These are phyloP conservation scores for Plenodomus biglobosus DNA, from an alignment of 2,329 filamentous ascomycete species.

Conservation along the genomic window DNA sequence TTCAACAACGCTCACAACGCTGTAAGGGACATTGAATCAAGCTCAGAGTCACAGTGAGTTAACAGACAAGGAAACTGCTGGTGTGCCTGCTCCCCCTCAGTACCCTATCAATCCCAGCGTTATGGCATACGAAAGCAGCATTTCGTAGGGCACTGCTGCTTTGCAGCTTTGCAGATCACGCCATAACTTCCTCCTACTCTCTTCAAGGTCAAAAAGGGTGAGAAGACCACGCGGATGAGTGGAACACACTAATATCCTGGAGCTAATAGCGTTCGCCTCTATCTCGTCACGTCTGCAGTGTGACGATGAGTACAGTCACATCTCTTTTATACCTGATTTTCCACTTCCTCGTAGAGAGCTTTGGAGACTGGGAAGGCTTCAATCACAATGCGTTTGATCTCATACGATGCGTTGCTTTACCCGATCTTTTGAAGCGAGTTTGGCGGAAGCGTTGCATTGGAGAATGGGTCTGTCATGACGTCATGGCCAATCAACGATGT, in stretches of 20 bases:
- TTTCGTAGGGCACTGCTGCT: no score
- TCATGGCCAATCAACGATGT: no score
- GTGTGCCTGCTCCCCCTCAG: conserved; percentile 39
- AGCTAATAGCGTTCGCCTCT: conserved; percentile 44
- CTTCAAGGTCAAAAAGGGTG: conserved; percentile 18
- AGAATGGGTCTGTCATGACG: no score
- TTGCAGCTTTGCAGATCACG: conserved; percentile 33
- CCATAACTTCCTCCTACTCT: conserved; percentile 30
- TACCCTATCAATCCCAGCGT: conserved; percentile 41
- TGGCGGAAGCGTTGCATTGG: no score
- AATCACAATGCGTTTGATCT: no score
- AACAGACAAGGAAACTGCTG: conserved; percentile 39
- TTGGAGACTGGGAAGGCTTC: conserved; percentile 49
- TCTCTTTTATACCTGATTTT: conserved; percentile 44
- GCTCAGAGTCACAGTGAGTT: conserved; percentile 35
- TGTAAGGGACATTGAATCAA: conserved; percentile 35
- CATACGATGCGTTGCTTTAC: no score
- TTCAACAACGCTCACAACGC: conserved; percentile 1
- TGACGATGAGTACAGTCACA: no score
- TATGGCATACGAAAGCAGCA: conserved; percentile 15
- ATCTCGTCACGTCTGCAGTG: no score
- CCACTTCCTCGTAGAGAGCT: conserved; percentile 49
- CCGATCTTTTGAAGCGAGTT: no score
- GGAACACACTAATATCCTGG: conserved; percentile 46
- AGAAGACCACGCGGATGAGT: conserved; percentile 18